phyloP scores from a whole-genome alignment of 148 eudicot genomes.

The Camellia japonica region DNA sequence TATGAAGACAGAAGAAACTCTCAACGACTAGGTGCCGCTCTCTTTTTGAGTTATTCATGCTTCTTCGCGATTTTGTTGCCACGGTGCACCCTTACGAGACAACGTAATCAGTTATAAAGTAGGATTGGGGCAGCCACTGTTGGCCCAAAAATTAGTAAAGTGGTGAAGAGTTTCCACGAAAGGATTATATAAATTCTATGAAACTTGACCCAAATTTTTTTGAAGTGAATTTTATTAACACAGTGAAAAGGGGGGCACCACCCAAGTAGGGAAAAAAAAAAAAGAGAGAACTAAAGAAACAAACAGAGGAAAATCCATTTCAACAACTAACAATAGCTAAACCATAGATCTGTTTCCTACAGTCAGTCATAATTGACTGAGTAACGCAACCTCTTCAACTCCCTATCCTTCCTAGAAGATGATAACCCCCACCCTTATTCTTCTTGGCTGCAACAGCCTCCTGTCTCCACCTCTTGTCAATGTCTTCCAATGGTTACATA shows the following conservation, averaged over 20 bases:
- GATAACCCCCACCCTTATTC: no score
- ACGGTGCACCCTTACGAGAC: not conserved
- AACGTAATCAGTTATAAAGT: not conserved
- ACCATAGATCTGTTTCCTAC: no score
- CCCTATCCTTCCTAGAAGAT: no score
- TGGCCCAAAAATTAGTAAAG: not conserved
- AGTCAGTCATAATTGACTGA: no score
- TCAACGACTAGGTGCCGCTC: not conserved
- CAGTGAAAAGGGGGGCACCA: no score
- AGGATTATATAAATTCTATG: not conserved
- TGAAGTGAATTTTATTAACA: no score
- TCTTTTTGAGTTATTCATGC: not conserved
- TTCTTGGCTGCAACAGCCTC: no score
- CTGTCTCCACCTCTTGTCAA: no score
- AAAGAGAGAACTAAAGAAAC: not conserved
- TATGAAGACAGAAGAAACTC: not conserved
- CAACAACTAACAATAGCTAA: no score
- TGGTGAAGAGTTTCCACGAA: not conserved
- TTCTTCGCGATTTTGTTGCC: not conserved
- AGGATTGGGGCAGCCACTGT: not conserved
- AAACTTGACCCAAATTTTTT: not conserved
- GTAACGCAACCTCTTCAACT: no score
- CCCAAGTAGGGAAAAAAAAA: not conserved
- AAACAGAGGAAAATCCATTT: no score
- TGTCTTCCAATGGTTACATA: no score